Conservation (phyloP, 345 rosid species). For the Eucalyptus cladocalyx region DNA sequence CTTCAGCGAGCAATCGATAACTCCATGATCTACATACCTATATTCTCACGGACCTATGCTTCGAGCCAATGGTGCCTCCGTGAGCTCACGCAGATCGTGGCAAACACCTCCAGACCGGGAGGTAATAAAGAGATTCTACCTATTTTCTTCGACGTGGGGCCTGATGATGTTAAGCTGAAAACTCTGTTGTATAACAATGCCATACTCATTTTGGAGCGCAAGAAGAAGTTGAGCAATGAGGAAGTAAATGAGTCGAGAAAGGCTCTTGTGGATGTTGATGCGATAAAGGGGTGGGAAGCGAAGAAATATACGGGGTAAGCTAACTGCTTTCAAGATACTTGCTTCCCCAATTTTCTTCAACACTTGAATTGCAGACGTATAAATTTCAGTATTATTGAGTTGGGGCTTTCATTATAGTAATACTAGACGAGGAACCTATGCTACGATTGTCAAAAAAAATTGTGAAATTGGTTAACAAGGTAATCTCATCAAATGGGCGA, state of each 20-base stretch:
- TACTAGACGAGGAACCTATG: not conserved
- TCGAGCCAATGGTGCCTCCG: not conserved
- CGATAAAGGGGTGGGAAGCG: not conserved
- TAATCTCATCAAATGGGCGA: not conserved
- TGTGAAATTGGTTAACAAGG: not conserved
- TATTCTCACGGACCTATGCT: fast-evolving
- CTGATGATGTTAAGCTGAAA: not conserved
- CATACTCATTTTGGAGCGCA: fast-evolving
- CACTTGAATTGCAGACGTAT: not conserved
- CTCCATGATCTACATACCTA: fast-evolving
- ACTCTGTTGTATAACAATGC: fast-evolving
- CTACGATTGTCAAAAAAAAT: not conserved
- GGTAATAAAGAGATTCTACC: not conserved
- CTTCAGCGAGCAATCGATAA: not conserved
- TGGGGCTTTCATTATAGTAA: not conserved
- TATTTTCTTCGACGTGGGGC: not conserved
- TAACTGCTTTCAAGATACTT: not conserved
- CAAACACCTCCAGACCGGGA: fast-evolving
- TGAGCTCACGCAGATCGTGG: fast-evolving
- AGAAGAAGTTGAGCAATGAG: not conserved
- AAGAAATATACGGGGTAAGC: fast-evolving
- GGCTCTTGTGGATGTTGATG: fast-evolving
- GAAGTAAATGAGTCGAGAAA: not conserved
- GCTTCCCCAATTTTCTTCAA: fast-evolving
- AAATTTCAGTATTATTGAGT: fast-evolving